Evolutionary conservation across 1,139 yeast species (phyloP).

Genomic region (Candida pseudoviswanathii): DNA sequence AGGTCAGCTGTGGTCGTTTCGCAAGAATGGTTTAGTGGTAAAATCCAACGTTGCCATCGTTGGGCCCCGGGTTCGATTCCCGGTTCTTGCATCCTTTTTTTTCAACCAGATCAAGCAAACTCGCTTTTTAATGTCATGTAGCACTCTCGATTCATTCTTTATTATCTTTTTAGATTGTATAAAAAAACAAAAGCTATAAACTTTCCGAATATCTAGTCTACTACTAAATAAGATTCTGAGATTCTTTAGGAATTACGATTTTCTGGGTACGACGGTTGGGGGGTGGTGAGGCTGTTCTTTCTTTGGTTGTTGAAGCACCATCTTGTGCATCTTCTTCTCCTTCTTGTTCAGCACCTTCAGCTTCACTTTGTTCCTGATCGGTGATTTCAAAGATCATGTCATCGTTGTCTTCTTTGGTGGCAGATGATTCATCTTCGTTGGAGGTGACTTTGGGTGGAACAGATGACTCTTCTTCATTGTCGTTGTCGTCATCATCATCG

Average conservation of each 20-base stretch:
- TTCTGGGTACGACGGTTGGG: constrained; percentile 17
- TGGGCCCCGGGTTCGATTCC: no score
- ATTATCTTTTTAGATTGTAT: no score
- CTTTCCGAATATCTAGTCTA: not conserved
- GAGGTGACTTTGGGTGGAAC: not conserved
- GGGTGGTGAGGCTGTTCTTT: constrained; percentile 2
- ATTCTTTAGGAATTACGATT: constrained; percentile 20
- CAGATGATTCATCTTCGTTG: constrained; percentile 4
- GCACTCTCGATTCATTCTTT: no score
- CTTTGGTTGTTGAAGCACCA: not conserved
- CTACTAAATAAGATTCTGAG: constrained; percentile 17
- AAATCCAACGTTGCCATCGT: no score
- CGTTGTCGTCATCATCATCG: constrained; percentile 17
- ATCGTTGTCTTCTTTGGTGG: constrained; percentile 19
- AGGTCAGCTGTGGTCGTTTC: no score
- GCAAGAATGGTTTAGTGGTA: no score
- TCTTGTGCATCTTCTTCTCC: not conserved
- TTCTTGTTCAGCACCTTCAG: not conserved
- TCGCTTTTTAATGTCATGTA: no score
- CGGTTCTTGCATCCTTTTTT: no score
- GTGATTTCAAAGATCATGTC: constrained; percentile 42
- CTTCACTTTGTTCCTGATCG: constrained; percentile 18
- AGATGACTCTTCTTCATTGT: constrained; percentile 10
- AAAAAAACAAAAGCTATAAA: not conserved
- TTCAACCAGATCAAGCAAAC: no score